Conservation (phyloP, 768 basidiomycete genomes). For the Termitomyces heimii region DNA sequence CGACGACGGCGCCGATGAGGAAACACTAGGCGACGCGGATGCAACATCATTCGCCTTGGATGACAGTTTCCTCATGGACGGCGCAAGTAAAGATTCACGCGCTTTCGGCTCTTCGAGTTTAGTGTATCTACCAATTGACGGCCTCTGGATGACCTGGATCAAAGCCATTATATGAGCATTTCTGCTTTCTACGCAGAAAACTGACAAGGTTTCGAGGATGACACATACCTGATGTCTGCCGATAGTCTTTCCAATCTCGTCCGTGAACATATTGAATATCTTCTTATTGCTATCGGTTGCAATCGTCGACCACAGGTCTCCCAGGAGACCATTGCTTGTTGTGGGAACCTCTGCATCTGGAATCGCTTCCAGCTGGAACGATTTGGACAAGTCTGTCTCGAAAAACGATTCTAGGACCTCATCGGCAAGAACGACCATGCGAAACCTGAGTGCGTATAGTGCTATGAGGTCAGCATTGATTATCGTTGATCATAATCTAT, state of each 20-base stretch:
- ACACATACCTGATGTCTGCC: constrained; percentile 78
- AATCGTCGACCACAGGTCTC: constrained; percentile 86
- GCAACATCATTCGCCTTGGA: constrained; percentile 46
- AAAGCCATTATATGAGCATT: background rate
- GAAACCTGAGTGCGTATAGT: constrained; percentile 67
- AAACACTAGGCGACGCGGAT: constrained; percentile 22
- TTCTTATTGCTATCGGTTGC: constrained; percentile 90
- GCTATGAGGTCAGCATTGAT: background rate
- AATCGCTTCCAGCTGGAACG: constrained; percentile 75
- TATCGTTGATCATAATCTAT: background rate
- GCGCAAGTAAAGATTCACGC: constrained; percentile 79
- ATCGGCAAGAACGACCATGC: constrained; percentile 97
- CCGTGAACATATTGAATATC: constrained; percentile 88
- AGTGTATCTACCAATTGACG: constrained; percentile 83
- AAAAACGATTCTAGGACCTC: constrained; percentile 97
- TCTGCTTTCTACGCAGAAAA: background rate
- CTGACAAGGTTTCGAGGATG: background rate
- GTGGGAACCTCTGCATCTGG: constrained; percentile 62
- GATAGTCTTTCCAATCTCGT: constrained; percentile 91
- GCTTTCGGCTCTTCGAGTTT: constrained; percentile 83
- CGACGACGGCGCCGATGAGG: constrained; percentile 26
- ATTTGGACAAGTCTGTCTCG: constrained; percentile 82
- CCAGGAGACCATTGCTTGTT: constrained; percentile 56
- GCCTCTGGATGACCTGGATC: constrained; percentile 59
- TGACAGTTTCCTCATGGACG: constrained; percentile 53